A percentile compares a stretch with the other conserved stretches of the same genome.
These are phyloP conservation scores for Aureobasidium sp. DNA, from an alignment of 2,329 filamentous ascomycete genomes.

Conservation along the genomic window DNA sequence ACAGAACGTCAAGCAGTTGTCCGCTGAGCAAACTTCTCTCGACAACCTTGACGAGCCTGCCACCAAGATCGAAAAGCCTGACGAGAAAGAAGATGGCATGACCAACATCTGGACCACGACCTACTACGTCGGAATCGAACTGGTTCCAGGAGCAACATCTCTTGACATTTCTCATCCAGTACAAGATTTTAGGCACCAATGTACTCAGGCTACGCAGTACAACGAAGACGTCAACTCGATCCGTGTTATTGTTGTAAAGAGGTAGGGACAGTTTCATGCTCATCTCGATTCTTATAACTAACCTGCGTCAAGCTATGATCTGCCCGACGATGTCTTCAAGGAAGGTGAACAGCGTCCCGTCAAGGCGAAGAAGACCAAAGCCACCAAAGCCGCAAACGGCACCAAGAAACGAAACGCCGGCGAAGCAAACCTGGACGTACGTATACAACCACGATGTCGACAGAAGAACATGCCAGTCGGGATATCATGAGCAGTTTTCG, in stretches of 20 bases:
- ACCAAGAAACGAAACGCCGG: conserved; percentile 36
- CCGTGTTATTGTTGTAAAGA: conserved; percentile 74
- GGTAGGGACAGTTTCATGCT: conserved; percentile 49
- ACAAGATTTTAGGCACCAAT: conserved; percentile 75
- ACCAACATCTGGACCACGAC: conserved; percentile 73
- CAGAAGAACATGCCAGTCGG: not conserved
- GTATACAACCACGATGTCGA: conserved; percentile 20
- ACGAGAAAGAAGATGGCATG: conserved; percentile 31
- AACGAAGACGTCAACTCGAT: conserved; percentile 67
- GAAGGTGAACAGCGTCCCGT: conserved; percentile 54
- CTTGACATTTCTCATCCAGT: conserved; percentile 76
- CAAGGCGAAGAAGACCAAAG: conserved; percentile 33
- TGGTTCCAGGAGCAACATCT: conserved; percentile 61
- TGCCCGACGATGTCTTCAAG: conserved; percentile 84
- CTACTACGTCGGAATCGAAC: conserved; percentile 83
- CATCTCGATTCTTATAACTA: conserved; percentile 15
- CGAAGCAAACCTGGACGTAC: conserved; percentile 38
- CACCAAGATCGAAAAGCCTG: conserved; percentile 26
- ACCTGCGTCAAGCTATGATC: conserved; percentile 56
- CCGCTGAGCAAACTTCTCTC: conserved; percentile 36
- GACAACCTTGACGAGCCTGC: conserved; percentile 31
- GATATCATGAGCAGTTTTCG: not conserved
- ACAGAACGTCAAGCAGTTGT: conserved; percentile 41
- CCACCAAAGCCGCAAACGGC: conserved; percentile 15
- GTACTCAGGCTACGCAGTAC: conserved; percentile 66